Conservation (phyloP, 2,329 filamentous ascomycete species). For the Fonsecaea multimorphosa region DNA sequence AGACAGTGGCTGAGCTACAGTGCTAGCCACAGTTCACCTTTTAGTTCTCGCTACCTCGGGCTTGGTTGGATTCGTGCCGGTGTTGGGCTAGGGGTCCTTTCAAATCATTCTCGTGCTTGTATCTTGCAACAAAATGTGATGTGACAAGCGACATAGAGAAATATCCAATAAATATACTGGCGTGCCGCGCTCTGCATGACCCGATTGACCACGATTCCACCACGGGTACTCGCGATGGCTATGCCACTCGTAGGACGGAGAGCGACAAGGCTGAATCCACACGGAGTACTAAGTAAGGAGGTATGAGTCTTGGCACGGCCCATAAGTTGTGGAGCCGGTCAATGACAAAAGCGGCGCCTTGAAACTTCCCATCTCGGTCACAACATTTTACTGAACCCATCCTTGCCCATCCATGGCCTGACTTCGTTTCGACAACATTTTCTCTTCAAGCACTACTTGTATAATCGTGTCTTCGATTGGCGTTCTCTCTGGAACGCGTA, state of each 20-base stretch:
- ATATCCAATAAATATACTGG: too few species aligned
- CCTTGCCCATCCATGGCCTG: background rate
- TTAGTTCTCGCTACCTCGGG: too few species aligned
- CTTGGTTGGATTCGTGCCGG: too few species aligned
- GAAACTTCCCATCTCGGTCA: background rate
- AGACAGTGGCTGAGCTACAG: background rate
- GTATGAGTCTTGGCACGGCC: background rate
- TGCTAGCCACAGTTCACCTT: background rate
- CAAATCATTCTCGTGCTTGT: too few species aligned
- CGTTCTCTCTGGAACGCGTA: conserved; percentile 28
- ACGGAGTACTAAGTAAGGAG: background rate
- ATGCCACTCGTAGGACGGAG: background rate
- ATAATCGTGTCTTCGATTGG: background rate
- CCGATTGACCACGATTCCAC: too few species aligned
- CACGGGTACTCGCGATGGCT: background rate
- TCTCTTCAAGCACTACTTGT: background rate
- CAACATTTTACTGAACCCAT: background rate
- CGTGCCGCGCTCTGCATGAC: too few species aligned
- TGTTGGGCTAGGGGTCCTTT: too few species aligned
- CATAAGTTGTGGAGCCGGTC: background rate
- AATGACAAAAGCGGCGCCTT: background rate
- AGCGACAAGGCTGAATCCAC: background rate
- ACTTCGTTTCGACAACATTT: background rate
- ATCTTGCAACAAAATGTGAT: background rate
- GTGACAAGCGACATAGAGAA: background rate